Percentiles rank a stretch among this genome's conserved stretches.
phyloP scores from a whole-genome alignment of 2,329 filamentous ascomycete genomes.

The Pseudocercospora fuligena region DNA sequence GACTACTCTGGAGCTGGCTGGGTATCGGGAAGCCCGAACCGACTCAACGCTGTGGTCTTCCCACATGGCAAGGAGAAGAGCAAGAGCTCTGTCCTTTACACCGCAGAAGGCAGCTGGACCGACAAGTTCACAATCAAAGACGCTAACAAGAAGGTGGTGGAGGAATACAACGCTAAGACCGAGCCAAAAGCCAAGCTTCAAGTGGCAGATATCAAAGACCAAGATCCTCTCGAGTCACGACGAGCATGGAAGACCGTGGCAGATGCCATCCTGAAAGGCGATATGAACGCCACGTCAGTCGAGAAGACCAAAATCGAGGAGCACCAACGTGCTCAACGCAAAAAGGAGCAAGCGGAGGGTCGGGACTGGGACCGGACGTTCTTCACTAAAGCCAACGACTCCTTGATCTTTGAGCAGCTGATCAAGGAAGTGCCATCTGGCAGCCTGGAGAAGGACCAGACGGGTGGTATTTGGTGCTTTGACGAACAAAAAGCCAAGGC shows the following conservation, averaged over 20 bases:
- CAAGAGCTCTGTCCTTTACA: conserved; percentile 69
- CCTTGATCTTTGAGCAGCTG: conserved; percentile 55
- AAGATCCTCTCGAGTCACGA: conserved; percentile 85
- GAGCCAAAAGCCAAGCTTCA: conserved; percentile 67
- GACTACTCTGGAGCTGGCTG: conserved; percentile 94
- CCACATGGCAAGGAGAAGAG: conserved; percentile 69
- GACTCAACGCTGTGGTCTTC: conserved; percentile 76
- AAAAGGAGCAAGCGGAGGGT: conserved; percentile 74
- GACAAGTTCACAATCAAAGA: conserved; percentile 79
- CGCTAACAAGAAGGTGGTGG: conserved; percentile 55
- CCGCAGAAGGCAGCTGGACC: conserved; percentile 88
- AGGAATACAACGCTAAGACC: conserved; percentile 53
- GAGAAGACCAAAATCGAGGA: conserved; percentile 93
- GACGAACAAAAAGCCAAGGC: conserved; percentile 58
- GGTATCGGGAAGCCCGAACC: conserved; percentile 95
- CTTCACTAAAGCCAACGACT: conserved; percentile 61
- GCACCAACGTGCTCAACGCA: conserved; percentile 77
- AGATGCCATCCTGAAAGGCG: conserved; percentile 75
- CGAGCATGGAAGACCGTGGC: conserved; percentile 88
- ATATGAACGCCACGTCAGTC: conserved; percentile 77
- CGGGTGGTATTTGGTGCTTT: conserved; percentile 73
- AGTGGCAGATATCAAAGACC: conserved; percentile 73
- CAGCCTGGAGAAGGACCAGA: conserved; percentile 65
- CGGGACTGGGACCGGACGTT: conserved; percentile 82
- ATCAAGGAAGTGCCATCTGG: conserved; percentile 49